A percentile compares a stretch with the other conserved stretches of the same genome.
phyloP scores from a whole-genome alignment of 306 rosid species.

The Senna siamea region DNA sequence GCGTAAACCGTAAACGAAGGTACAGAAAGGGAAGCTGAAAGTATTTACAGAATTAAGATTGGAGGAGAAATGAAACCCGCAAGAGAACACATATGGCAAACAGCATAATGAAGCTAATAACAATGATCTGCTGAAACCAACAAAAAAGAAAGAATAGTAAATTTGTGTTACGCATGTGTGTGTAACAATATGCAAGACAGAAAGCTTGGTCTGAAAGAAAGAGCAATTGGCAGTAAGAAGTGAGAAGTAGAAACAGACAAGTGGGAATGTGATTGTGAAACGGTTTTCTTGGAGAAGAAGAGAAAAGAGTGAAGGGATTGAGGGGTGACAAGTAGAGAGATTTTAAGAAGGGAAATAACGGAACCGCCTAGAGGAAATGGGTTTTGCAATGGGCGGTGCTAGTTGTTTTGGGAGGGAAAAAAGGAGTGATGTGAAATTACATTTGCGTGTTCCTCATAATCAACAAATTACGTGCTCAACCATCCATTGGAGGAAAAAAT shows the following conservation, averaged over 20 bases:
- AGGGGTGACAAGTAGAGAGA: background rate
- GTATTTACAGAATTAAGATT: background rate
- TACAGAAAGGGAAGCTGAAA: background rate
- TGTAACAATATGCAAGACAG: background rate
- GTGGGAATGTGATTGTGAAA: background rate
- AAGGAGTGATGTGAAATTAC: background rate
- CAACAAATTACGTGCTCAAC: background rate
- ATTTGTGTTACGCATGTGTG: background rate
- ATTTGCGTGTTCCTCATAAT: background rate
- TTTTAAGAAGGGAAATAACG: background rate
- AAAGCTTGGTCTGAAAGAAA: slow-evolving; percentile 25
- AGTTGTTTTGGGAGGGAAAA: background rate
- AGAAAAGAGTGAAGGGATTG: background rate
- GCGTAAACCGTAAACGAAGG: background rate
- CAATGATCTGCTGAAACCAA: too few relatives aligned
- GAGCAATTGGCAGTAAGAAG: background rate
- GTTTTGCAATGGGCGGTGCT: slow-evolving; percentile 4
- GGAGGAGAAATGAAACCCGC: background rate
- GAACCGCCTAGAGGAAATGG: background rate
- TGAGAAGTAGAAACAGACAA: background rate
- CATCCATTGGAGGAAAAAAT: too few relatives aligned
- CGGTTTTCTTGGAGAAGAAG: background rate
- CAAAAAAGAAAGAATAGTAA: background rate
- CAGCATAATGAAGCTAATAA: background rate
- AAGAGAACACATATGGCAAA: background rate